These are phyloP conservation scores for Citrus glauca DNA, from an alignment of 345 rosid species.

Conservation along the genomic window DNA sequence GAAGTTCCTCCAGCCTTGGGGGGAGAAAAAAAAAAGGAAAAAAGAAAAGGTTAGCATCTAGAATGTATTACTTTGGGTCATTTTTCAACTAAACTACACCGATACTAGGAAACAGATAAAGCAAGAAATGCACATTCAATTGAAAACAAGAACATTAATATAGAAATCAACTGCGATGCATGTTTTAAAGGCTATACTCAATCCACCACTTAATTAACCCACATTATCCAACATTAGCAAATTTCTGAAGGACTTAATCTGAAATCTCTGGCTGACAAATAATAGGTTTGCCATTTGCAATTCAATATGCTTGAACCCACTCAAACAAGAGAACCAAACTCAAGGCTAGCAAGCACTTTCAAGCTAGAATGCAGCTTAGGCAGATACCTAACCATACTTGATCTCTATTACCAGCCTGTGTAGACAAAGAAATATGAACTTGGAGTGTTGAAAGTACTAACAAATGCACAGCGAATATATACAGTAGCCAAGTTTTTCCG, in stretches of 20 bases:
- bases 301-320: not conserved
- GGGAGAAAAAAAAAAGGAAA: too few species aligned
- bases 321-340: not conserved
- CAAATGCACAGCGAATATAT: not conserved
- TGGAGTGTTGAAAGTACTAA: not conserved
- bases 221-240: not conserved
- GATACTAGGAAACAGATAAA: not conserved
- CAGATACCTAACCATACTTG: not conserved
- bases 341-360: not conserved
- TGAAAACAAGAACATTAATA: not conserved
- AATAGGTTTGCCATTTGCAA: not conserved
- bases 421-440: not conserved
- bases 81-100: not conserved
- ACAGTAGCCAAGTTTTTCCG: not conserved
- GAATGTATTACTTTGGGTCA: not conserved
- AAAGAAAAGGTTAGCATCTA: conserved; percentile 20
- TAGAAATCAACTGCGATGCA: not conserved
- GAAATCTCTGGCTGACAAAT: not conserved
- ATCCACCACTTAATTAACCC: not conserved
- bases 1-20: conserved; percentile 89
- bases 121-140: not conserved
- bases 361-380: not conserved
- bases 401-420: not conserved
- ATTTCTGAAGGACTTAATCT: not conserved
- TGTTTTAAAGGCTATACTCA: not conserved